Conservation (phyloP, 257 asterid genomes). For the Solanum medicagineum region DNA sequence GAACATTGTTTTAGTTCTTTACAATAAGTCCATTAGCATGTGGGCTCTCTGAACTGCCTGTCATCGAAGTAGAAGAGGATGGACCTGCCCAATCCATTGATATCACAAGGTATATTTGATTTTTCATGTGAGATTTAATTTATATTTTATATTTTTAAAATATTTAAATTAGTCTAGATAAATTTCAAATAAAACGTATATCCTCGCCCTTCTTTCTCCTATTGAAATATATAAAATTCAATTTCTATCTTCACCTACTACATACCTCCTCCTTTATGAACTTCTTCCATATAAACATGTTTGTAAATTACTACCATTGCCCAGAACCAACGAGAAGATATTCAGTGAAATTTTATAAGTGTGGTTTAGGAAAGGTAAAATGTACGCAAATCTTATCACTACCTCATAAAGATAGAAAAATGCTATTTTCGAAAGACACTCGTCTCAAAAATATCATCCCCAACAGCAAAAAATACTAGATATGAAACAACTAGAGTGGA, state of each 20-base stretch:
- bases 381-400: no score
- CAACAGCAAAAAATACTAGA: no score
- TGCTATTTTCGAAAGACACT: no score
- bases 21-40: slow-evolving; percentile 48
- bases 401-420: no score
- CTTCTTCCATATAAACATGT: background rate
- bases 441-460: no score
- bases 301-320: background rate
- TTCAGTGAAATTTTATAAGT: no score
- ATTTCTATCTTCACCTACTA: background rate
- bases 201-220: background rate
- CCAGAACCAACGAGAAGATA: background rate
- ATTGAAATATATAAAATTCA: background rate
- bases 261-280: background rate
- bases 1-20: slow-evolving; percentile 32
- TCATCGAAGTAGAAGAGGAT: slow-evolving; percentile 14
- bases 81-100: slow-evolving; percentile 17
- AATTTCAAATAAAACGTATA: no score
- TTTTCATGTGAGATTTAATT: background rate
- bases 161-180: background rate
- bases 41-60: slow-evolving; percentile 32
- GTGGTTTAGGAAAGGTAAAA: no score
- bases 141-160: background rate
- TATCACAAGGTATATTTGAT: slow-evolving; percentile 32
- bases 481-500: no score